Evolutionary conservation across 306 rosid species (phyloP), one percentile per base, ranked within the genome.

Genomic region (Biancaea sappan): DNA sequence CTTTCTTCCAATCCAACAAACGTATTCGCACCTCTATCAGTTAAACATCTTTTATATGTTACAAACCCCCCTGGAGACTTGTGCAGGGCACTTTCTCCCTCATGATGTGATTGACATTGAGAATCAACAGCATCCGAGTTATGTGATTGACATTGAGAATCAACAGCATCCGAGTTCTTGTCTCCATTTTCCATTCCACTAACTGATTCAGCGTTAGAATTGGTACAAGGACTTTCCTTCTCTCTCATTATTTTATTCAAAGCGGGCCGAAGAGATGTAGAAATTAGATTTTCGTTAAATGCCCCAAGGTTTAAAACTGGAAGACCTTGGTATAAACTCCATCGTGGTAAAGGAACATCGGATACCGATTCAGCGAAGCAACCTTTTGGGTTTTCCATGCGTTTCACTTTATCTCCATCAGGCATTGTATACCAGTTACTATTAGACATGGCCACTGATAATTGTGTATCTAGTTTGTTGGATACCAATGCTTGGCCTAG

Each of bases 31-130:
- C 81, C 95, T 81, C 88, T 86, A 76, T 91, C 90, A 66, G 94
- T 76, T 60, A 91, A 67, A 79, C 96, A 91, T 77, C 94, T 84
- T 82, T 94, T 94, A 77, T 91, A 94, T 28, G 96, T 94, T 52
- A 84, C 89, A 75, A 94, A 91, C 26, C 98, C 98, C 78, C 73
- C 86, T 51, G 80, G 66, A 43, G 87, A 73, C 46, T 83, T 85
- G 78, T 76, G 63, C 74, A 79, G 69, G 8, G 47, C 73, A 7
- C 64, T 67, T 48, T 72, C 82, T 58, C 69, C 82, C 38, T 73
- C 56, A 6, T 22, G 35, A 25, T 26, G 10, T 0, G 62, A 26
- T 74, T 69, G 72, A 46, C 61, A 19, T 48, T 48, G 75, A 7
- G 86, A 86, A 62, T 88, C 89, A 19, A 57, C 85, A 15, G 73